These are phyloP conservation scores for Starmerella asiatica DNA, from an alignment of 805 yeast species.

Conservation along the genomic window DNA sequence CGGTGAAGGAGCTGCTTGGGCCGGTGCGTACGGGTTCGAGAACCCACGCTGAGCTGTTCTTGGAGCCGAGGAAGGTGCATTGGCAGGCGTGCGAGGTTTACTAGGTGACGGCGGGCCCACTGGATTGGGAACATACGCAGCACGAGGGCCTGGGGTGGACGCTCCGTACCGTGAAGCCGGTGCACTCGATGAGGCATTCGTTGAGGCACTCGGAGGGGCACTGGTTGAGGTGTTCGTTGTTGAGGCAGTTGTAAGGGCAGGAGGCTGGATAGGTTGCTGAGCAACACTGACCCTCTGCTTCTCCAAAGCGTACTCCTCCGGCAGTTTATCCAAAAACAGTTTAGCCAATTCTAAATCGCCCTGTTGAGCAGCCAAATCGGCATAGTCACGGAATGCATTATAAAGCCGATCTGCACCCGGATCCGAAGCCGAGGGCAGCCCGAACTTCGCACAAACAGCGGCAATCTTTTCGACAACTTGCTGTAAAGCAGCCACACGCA, in stretches of 20 bases:
- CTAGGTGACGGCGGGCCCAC: conserved; percentile 19
- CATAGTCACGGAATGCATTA: conserved; percentile 64
- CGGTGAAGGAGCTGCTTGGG: conserved; percentile 14
- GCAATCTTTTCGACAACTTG: conserved; percentile 74
- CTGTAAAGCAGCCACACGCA: conserved; percentile 68
- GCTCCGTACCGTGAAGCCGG: no score
- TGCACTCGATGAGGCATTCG: conserved; percentile 10
- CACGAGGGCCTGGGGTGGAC: not conserved
- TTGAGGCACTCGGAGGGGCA: conserved; percentile 10
- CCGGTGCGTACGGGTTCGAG: not conserved
- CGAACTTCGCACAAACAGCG: conserved; percentile 37
- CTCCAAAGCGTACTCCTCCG: conserved; percentile 52
- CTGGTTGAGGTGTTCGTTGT: no score
- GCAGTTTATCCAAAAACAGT: conserved; percentile 53
- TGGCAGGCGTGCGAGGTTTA: conserved; percentile 11
- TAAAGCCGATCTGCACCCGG: conserved; percentile 35
- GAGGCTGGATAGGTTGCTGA: conserved; percentile 8
- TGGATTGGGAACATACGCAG: not conserved
- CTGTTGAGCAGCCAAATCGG: conserved; percentile 60
- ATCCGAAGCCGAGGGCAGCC: conserved; percentile 16
- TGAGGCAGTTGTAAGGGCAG: no score
- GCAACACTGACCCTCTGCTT: conserved; percentile 70
- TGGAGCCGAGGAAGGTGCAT: conserved; percentile 11
- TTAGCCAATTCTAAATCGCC: conserved; percentile 78
- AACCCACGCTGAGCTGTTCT: conserved; percentile 15